Conservation (phyloP, 768 basidiomycete species). For the Psilocybe cubensis region DNA sequence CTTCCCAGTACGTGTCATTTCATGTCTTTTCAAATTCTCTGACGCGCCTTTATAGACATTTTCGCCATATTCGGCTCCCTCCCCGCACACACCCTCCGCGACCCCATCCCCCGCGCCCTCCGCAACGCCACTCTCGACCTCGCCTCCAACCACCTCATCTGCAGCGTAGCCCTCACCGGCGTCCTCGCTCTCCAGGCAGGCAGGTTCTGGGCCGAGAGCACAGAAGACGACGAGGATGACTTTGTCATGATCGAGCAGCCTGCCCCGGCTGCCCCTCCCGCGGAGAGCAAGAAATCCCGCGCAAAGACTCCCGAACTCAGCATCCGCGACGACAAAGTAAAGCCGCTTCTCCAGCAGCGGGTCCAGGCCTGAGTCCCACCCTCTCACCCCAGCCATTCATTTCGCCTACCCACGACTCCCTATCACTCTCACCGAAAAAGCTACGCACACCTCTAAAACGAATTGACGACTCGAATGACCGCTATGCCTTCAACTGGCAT, state of each 20-base stretch:
- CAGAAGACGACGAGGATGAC: conserved; percentile 60
- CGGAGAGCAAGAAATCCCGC: conserved; percentile 30
- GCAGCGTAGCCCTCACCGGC: conserved; percentile 88
- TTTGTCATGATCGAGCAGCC: conserved; percentile 28
- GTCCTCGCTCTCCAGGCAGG: conserved; percentile 83
- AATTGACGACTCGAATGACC: not conserved
- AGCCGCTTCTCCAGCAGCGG: conserved; percentile 30
- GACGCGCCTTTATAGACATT: conserved; percentile 45
- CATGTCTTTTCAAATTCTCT: conserved; percentile 1
- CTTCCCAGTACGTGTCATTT: conserved; percentile 65
- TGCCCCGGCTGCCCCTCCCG: not conserved
- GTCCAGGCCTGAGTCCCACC: conserved; percentile 18
- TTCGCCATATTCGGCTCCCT: conserved; percentile 60
- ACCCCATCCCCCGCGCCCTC: conserved; percentile 66
- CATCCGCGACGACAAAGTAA: conserved; percentile 30
- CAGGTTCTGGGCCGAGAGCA: conserved; percentile 82
- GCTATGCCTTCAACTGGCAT: too few species aligned
- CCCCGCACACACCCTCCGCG: conserved; percentile 51
- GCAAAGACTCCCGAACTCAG: conserved; percentile 36
- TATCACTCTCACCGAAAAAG: not conserved
- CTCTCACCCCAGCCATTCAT: conserved; percentile 14
- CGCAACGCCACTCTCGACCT: conserved; percentile 73
- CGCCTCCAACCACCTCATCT: conserved; percentile 83
- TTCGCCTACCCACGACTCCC: not conserved
- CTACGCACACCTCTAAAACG: conserved; percentile 1